Evolutionary conservation across 140 eudicot genomes (phyloP).

Genomic region (Senecio squalidus): DNA sequence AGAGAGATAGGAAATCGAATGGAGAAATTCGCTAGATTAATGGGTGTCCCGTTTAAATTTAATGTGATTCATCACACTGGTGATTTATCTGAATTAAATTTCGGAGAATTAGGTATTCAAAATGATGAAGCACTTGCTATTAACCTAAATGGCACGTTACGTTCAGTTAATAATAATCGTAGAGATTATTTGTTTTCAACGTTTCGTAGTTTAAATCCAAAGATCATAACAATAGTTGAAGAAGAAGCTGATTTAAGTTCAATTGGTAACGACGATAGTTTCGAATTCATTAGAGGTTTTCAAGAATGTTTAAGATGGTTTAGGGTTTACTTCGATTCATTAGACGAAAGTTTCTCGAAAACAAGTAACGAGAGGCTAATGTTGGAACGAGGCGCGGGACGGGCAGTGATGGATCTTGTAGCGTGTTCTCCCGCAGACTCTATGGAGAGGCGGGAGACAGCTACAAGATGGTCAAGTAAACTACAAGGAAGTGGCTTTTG

Average conservation of each 20-base stretch:
- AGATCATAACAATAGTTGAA: slow-evolving; percentile 70
- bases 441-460: slow-evolving; percentile 79
- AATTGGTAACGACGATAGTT: slow-evolving; percentile 59
- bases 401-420: slow-evolving; percentile 77
- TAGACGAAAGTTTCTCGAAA: slow-evolving; percentile 68
- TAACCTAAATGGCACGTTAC: slow-evolving; percentile 69
- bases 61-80: slow-evolving; percentile 65
- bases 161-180: slow-evolving; percentile 33
- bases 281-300: slow-evolving; percentile 71
- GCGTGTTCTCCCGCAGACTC: slow-evolving; percentile 66
- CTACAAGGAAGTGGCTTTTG: slow-evolving; percentile 46
- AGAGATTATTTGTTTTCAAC: slow-evolving; percentile 51
- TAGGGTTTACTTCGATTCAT: slow-evolving; percentile 77
- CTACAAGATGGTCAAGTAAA: slow-evolving; percentile 63
- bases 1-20: slow-evolving; percentile 75
- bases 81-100: slow-evolving; percentile 56
- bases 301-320: slow-evolving; percentile 81
- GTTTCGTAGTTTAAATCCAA: slow-evolving; percentile 60
- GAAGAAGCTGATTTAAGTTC: slow-evolving; percentile 88
- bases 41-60: slow-evolving; percentile 93
- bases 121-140: slow-evolving; percentile 81
- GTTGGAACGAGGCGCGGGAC: slow-evolving; percentile 83
- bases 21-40: slow-evolving; percentile 89
- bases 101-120: slow-evolving; percentile 39
- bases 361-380: slow-evolving; percentile 87